Base-by-base conservation (phyloP, 2,329 filamentous ascomycete genomes). In the Colletotrichum australisinense region DNA sequence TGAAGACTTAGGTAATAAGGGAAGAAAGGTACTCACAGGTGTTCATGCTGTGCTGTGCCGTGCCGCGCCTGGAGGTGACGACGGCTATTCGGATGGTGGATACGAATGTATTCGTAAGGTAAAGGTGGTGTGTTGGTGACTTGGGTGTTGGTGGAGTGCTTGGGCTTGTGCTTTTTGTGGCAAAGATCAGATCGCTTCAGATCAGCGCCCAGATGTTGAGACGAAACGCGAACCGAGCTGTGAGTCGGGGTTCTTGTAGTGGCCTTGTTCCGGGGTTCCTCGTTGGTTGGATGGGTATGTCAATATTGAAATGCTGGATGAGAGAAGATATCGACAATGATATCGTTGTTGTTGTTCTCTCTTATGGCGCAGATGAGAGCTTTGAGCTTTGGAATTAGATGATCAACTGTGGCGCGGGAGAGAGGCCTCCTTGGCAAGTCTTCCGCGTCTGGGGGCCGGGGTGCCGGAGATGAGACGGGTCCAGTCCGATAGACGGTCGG, bases 201-300 rank as follows among this genome's bases (percentile, higher is more conserved):
- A 70, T 56, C 67, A 70, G 56, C 67, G 46, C 46, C 59, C 35
- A 56, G 58, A 32, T 49, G 56, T 38, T 73, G 67, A 73, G 71
- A 73, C 71, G 71, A 73, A 73, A 73, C 71, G 62, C 67, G 71
- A 73, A 73, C 71, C 71, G 71, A 73, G 71, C 71, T 71, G 56
- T 57, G 22, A 24, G 52, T 65, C 28, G 62, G 67, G 67, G 63
- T 59, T 14, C 28, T 59, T 24, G 53, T 42, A 9, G 8, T 32
- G 38, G 42, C 35, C 56, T 62, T 56, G 38, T 19, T 52, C 56
- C 49, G 63, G 26, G 28, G 19, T 59, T 19, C 19, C 35, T 42
- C 38, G 38, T 49, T 49, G 1, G 16, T 1, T 5, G 42, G 8
- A 42, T 42, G 38, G 16, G 11, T 35, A 35, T 35, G 32, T 35